Evolutionary conservation across 73 alveolate genomes (phyloP).

Genomic region (Paramecium caudatum): DNA sequence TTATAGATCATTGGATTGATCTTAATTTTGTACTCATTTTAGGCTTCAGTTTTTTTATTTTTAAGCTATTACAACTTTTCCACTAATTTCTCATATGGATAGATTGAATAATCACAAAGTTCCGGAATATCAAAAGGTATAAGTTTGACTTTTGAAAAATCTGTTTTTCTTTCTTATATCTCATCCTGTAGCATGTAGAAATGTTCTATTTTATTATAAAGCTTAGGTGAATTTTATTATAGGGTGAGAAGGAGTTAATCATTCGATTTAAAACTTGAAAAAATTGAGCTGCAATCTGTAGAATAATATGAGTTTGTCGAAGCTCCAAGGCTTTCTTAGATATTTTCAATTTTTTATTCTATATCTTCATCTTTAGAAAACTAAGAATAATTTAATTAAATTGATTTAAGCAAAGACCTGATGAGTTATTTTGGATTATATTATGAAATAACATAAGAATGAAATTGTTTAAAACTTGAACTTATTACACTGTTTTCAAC

Average conservation of each 20-base stretch:
- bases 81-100: not conserved
- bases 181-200: too few relatives aligned
- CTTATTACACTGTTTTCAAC: too few relatives aligned
- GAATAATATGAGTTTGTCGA: not conserved
- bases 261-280: not conserved
- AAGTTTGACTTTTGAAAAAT: too few relatives aligned
- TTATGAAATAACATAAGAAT: not conserved
- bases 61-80: not conserved
- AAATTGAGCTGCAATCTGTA: not conserved
- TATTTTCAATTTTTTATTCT: not conserved
- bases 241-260: too few relatives aligned
- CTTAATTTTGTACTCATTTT: too few relatives aligned
- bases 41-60: not conserved
- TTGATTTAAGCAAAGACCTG: not conserved
- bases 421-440: conserved; percentile 2
- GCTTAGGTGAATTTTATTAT: conserved; percentile 4
- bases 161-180: too few relatives aligned
- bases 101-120: not conserved
- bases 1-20: not conserved
- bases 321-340: not conserved
- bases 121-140: too few relatives aligned
- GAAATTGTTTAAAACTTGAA: not conserved
- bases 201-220: conserved; percentile 7
- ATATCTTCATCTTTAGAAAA: not conserved
- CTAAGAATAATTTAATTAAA: not conserved